Evolutionary conservation across 768 basidiomycete species (phyloP), one percentile per base, ranked within the genome.

Genomic region (Kwoniella dendrophila): DNA sequence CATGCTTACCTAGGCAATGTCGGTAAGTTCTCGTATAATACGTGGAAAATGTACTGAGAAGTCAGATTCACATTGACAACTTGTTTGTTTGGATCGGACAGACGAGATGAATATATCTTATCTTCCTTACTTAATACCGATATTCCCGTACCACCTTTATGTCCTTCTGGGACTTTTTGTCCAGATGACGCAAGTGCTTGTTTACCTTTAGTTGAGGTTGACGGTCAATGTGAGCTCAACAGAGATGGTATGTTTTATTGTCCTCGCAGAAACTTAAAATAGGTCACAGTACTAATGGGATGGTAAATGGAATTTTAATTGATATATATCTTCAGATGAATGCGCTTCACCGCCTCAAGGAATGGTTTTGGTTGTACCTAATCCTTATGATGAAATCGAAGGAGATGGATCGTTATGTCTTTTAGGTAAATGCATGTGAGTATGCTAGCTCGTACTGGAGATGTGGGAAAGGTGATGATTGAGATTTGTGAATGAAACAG

Each of bases 151-250:
- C 70, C 70, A 11, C 64, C 67, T 4, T 45, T 53, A 12, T 67
- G 70, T 49, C 67, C 66, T 3, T 18, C 32, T 4, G 64, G 64
- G 5, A 52, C 49, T 2, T 71, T 66, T 44, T 71, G 70, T 38
- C 70, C 70, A 10, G 70, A 71, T 33, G 67, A 65, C 45, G 63
- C 63, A 1, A 68, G 67, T 12, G 64, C 56, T 8, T 71, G 70
- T 57, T 40, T 68, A 11, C 60, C 67, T 6, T 30, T 59, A 0
- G 64, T 68, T 2, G 41, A 32, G 10, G 41, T 68, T 10, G 70
- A 62, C 27, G 67, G 67, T 2, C 24, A 38, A 33, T 71, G 70
- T 59, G 44, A 71, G 29, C 56, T 71, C 20, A 71, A 71, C 38
- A 41, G 70, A n/a, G 70, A 71, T 56, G 70, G 70, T 71, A 12